Conservation (phyloP, 805 yeast genomes). For the Candida namnaoensis region DNA sequence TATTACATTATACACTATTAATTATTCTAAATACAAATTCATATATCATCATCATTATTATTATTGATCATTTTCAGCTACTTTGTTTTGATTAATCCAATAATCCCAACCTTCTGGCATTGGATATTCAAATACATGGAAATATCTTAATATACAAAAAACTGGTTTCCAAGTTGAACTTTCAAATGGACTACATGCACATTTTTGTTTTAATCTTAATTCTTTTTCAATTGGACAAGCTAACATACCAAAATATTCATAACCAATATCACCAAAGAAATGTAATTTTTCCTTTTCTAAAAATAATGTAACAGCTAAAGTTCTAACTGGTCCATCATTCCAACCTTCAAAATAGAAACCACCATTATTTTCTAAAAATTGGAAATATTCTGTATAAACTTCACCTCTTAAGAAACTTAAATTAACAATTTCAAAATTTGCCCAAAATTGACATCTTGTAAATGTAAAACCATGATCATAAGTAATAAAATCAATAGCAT, state of each 20-base stretch:
- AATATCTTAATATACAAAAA: slow-evolving; percentile 60
- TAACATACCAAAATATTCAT: slow-evolving; percentile 55
- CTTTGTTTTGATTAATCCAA: slow-evolving; percentile 6
- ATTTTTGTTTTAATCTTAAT: slow-evolving; percentile 48
- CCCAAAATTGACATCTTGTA: slow-evolving; percentile 72
- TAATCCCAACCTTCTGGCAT: slow-evolving; percentile 60
- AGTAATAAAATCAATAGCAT: slow-evolving; percentile 49
- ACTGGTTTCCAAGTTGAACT: slow-evolving; percentile 67
- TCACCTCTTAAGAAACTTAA: slow-evolving; percentile 53
- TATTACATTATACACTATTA: too few relatives aligned
- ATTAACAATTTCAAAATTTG: slow-evolving; percentile 64
- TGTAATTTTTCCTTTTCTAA: slow-evolving; percentile 46
- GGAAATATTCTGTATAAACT: slow-evolving; percentile 46
- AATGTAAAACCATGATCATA: slow-evolving; percentile 50
- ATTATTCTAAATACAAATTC: too few relatives aligned
- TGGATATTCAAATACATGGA: slow-evolving; percentile 36
- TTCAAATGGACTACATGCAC: slow-evolving; percentile 63
- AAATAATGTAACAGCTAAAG: slow-evolving; percentile 57
- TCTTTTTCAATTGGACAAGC: slow-evolving; percentile 66
- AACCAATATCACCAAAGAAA: slow-evolving; percentile 67
- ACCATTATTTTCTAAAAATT: slow-evolving; percentile 38
- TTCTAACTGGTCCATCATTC: slow-evolving; percentile 83
- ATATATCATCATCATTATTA: too few relatives aligned
- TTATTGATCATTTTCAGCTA: not conserved
- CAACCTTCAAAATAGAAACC: slow-evolving; percentile 68